Conservation (phyloP, 2,329 filamentous ascomycete genomes). For the Dryadomyces sulphureus region DNA sequence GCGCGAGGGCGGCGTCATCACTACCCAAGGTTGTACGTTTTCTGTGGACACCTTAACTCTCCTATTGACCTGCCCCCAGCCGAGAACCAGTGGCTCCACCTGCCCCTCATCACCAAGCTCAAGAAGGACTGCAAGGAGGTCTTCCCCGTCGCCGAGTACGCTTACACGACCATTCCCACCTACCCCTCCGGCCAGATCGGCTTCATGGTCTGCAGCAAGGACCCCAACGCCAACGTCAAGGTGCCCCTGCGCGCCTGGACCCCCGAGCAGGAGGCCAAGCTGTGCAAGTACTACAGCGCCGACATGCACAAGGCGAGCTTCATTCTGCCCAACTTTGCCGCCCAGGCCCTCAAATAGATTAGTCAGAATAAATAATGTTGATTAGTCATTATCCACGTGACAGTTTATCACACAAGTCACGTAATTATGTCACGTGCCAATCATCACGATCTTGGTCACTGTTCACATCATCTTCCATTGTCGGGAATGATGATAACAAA, state of each 20-base stretch:
- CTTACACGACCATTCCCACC: conserved; percentile 97
- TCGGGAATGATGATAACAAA: background rate
- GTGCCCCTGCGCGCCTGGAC: conserved; percentile 72
- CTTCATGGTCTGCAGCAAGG: conserved; percentile 99
- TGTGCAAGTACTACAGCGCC: conserved; percentile 94
- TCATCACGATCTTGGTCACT: no score
- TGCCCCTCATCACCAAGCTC: conserved; percentile 81
- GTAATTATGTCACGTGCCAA: no score
- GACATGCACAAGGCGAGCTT: conserved; percentile 94
- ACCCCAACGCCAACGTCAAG: conserved; percentile 66
- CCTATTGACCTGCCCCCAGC: conserved; percentile 35
- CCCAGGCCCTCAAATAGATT: conserved; percentile 50
- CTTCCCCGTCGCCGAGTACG: conserved; percentile 96
- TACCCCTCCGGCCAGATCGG: conserved; percentile 98
- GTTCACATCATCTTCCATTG: no score
- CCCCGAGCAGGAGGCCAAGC: conserved; percentile 76
- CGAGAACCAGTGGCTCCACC: conserved; percentile 98
- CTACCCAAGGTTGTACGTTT: conserved; percentile 99
- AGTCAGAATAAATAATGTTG: background rate
- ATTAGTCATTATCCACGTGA: no score
- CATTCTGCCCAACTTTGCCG: conserved; percentile 83
- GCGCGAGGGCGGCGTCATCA: conserved; percentile 91
- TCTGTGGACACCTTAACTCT: conserved; percentile 15
- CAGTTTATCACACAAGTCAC: no score
- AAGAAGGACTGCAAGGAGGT: conserved; percentile 95